A percentile compares a stretch with the other conserved stretches of the same genome.
Evolutionary conservation across 2,329 filamentous ascomycete species (phyloP).

Genomic region (Cladorrhinum sp.): DNA sequence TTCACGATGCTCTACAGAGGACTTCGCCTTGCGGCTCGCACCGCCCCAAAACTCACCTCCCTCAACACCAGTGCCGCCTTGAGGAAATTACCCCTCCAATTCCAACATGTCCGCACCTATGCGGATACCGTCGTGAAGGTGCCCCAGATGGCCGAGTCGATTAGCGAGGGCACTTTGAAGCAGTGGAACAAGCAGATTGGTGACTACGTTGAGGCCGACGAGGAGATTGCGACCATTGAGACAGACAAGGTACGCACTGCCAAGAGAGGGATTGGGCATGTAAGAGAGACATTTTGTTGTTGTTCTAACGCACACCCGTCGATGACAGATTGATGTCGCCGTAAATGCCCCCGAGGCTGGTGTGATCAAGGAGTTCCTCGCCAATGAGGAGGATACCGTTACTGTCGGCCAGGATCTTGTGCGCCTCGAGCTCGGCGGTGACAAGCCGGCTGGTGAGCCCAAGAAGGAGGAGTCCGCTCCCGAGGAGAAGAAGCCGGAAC

Average conservation of each 20-base stretch:
- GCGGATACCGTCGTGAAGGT: slow-evolving; percentile 90
- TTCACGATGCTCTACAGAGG: slow-evolving; percentile 27
- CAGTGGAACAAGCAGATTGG: slow-evolving; percentile 91
- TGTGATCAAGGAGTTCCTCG: slow-evolving; percentile 86
- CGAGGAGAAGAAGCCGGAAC: slow-evolving; percentile 37
- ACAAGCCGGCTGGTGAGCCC: slow-evolving; percentile 53
- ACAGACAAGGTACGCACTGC: slow-evolving; percentile 77
- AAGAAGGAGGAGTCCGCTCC: slow-evolving; percentile 40
- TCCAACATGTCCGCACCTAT: slow-evolving; percentile 58
- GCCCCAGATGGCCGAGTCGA: slow-evolving; percentile 97
- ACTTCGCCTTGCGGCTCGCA: slow-evolving; percentile 27
- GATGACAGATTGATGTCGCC: slow-evolving; percentile 80
- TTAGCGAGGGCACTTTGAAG: slow-evolving; percentile 94
- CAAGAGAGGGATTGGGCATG: not conserved
- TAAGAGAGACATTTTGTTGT: not conserved
- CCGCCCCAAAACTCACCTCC: slow-evolving; percentile 24
- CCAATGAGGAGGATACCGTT: slow-evolving; percentile 92
- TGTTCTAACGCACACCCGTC: slow-evolving; percentile 6
- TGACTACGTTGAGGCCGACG: slow-evolving; percentile 90
- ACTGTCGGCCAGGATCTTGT: slow-evolving; percentile 89
- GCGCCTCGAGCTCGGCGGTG: slow-evolving; percentile 76
- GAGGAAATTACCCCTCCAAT: slow-evolving; percentile 45
- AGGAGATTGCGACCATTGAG: slow-evolving; percentile 98
- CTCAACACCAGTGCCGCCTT: slow-evolving; percentile 24
- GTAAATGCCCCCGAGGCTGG: slow-evolving; percentile 92